Conservation (phyloP, 257 asterid genomes). For the Nicotiana obtusifolia region DNA sequence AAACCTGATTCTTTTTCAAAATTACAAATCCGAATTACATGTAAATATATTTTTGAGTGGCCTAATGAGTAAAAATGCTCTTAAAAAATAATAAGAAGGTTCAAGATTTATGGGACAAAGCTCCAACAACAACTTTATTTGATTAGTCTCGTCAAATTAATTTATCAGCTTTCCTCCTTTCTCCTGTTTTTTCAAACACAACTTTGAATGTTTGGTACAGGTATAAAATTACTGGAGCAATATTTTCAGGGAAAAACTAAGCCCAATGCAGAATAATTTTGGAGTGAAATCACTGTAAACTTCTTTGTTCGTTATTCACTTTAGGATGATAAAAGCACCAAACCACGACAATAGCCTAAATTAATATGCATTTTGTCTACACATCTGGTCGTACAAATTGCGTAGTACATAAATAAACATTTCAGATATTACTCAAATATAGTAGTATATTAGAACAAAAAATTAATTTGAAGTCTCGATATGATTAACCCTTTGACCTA, state of each 20-base stretch:
- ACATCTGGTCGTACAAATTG: background rate
- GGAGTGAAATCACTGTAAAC: background rate
- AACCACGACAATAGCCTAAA: background rate
- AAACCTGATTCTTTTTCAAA: background rate
- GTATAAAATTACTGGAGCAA: background rate
- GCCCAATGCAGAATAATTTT: background rate
- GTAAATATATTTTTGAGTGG: background rate
- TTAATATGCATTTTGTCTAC: background rate
- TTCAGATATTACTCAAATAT: background rate
- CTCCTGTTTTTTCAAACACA: background rate
- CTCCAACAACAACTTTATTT: too few species aligned
- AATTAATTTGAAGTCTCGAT: background rate
- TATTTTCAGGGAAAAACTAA: background rate
- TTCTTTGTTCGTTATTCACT: background rate
- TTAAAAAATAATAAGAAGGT: too few species aligned
- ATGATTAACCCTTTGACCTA: background rate
- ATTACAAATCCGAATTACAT: background rate
- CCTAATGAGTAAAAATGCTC: background rate
- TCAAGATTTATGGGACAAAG: too few species aligned
- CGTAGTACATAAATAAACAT: background rate
- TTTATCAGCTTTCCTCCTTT: too few species aligned
- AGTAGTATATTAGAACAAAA: background rate
- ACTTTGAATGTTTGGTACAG: background rate
- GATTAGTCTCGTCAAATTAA: too few species aligned
- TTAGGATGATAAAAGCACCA: background rate